Percentiles rank a stretch among this genome's conserved stretches.
Evolutionary conservation across 306 rosid species (phyloP).

Genomic region (Prunus mume): DNA sequence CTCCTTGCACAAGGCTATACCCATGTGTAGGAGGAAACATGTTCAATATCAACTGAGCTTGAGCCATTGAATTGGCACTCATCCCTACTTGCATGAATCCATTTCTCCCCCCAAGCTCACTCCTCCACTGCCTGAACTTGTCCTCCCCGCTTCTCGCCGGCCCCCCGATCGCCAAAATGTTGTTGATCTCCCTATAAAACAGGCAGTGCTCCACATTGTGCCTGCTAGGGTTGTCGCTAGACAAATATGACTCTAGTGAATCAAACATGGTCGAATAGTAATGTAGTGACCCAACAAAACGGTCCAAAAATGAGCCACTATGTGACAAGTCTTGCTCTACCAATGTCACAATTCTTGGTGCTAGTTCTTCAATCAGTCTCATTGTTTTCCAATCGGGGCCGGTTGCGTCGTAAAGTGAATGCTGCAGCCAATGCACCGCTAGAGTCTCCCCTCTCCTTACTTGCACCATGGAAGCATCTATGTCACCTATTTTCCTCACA

Average conservation of each 20-base stretch:
- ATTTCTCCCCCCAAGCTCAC: constrained; percentile 47
- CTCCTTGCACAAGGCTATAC: constrained; percentile 67
- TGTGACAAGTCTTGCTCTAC: constrained; percentile 72
- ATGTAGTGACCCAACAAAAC: constrained; percentile 79
- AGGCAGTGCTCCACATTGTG: constrained; percentile 56
- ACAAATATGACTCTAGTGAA: constrained; percentile 60
- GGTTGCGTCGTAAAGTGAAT: constrained; percentile 61
- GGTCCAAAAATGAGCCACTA: constrained; percentile 75
- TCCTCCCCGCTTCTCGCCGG: constrained; percentile 79
- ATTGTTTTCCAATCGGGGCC: constrained; percentile 78
- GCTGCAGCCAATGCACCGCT: constrained; percentile 83
- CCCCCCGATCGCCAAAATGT: constrained; percentile 82
- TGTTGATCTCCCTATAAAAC: constrained; percentile 59
- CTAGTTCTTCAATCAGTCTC: constrained; percentile 44
- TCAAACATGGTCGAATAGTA: constrained; percentile 86
- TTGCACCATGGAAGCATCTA: constrained; percentile 47
- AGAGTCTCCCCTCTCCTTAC: constrained; percentile 46
- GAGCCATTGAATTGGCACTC: constrained; percentile 81
- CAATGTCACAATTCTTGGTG: constrained; percentile 70
- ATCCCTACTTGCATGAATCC: constrained; percentile 57
- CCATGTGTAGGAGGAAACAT: constrained; percentile 63
- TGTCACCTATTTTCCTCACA: constrained; percentile 46
- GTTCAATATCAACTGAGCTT: constrained; percentile 78
- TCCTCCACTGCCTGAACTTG: constrained; percentile 71
- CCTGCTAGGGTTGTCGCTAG: constrained; percentile 52